A percentile compares a stretch with the other conserved stretches of the same genome.
Conservation (phyloP, 176 grass and related monocot genomes). For the Rhynchospora breviuscula region DNA sequence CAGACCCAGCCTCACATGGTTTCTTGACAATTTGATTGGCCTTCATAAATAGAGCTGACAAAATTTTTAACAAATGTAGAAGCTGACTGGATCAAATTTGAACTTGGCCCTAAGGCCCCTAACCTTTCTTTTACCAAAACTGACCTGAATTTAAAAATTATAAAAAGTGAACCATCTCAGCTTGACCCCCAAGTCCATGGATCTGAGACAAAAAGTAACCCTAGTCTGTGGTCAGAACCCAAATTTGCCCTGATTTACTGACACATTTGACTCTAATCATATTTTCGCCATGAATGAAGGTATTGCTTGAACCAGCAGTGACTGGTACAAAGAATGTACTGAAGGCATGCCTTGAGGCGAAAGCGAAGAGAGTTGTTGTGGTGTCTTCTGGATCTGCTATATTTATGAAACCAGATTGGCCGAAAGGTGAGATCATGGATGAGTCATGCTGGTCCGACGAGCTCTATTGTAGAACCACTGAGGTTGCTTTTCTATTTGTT, state of each 20-base stretch:
- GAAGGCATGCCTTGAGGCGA: conserved; percentile 31
- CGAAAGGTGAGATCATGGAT: conserved; percentile 40
- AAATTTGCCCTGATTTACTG: neutral
- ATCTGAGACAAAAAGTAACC: neutral
- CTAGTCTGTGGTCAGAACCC: neutral
- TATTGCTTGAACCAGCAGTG: conserved; percentile 51
- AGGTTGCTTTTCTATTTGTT: conserved; percentile 23
- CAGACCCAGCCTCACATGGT: no score
- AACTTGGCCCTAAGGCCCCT: no score
- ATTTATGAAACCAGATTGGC: conserved; percentile 33
- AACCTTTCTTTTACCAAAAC: no score
- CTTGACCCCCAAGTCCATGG: neutral
- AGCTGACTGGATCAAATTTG: neutral
- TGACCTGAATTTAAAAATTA: neutral
- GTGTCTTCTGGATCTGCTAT: conserved; percentile 51
- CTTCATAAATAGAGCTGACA: neutral
- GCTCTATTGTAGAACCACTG: conserved; percentile 34
- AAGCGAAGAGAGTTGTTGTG: conserved; percentile 46
- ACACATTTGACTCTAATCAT: neutral
- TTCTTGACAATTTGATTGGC: no score
- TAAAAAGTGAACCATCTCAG: neutral
- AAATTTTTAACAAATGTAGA: neutral
- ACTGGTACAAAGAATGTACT: conserved; percentile 54
- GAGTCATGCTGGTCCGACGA: conserved; percentile 63
- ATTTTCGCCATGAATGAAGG: conserved; percentile 18